These are phyloP conservation scores for Harringtonia aguacate DNA, from an alignment of 2,329 filamentous ascomycete species.

Conservation along the genomic window DNA sequence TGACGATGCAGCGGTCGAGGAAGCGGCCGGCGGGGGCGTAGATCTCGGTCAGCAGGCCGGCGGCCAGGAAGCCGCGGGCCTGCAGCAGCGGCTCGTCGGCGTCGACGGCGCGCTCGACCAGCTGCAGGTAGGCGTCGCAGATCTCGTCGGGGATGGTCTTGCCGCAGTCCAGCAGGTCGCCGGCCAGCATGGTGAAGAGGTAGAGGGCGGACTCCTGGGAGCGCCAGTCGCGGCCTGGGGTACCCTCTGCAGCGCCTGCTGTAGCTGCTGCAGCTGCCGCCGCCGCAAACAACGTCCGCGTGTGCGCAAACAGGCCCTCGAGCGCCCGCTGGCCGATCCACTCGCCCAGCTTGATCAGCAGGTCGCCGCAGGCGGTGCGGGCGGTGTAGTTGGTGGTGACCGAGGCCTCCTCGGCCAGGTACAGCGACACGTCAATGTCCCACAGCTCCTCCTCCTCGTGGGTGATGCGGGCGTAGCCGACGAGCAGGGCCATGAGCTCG, in stretches of 20 bases:
- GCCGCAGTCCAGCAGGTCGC: slow-evolving; percentile 70
- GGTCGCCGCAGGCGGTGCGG: slow-evolving; percentile 80
- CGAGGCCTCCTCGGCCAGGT: slow-evolving; percentile 87
- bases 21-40: slow-evolving; percentile 53
- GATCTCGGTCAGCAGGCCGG: slow-evolving; percentile 66
- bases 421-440: slow-evolving; percentile 94
- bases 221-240: slow-evolving; percentile 38
- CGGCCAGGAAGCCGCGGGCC: slow-evolving; percentile 78
- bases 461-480: slow-evolving; percentile 80
- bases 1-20: slow-evolving; percentile 62
- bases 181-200: slow-evolving; percentile 72
- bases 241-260: neutral
- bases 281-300: slow-evolving; percentile 57
- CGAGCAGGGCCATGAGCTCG: slow-evolving; percentile 76
- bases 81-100: slow-evolving; percentile 66
- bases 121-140: slow-evolving; percentile 64
- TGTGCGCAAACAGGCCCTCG: slow-evolving; percentile 69
- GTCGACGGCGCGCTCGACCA: slow-evolving; percentile 68
- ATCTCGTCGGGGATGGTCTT: slow-evolving; percentile 60
- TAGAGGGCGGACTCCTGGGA: slow-evolving; percentile 73
- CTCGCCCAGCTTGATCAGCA: slow-evolving; percentile 86
- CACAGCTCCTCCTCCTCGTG: slow-evolving; percentile 89
- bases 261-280: neutral
- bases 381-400: slow-evolving; percentile 95
- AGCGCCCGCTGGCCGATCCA: slow-evolving; percentile 71